These are phyloP conservation scores for Neofusicoccum sp. DNA, from an alignment of 2,329 filamentous ascomycete genomes.

Conservation along the genomic window DNA sequence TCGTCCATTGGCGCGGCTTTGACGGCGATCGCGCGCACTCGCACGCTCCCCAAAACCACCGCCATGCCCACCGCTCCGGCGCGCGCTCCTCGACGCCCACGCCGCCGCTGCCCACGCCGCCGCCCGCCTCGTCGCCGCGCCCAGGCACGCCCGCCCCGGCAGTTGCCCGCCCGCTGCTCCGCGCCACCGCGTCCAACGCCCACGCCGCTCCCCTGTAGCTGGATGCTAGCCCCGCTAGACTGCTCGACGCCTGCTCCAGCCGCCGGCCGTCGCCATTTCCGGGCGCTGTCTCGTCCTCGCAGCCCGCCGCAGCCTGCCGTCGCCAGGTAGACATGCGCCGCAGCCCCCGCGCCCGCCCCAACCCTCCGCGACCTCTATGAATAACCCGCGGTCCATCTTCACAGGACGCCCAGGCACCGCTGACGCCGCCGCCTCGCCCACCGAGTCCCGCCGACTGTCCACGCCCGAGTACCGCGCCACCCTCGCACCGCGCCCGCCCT, in stretches of 20 bases:
- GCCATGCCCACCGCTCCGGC: neutral
- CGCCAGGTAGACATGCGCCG: neutral
- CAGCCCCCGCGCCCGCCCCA: neutral
- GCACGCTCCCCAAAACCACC: neutral
- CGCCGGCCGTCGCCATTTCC: neutral
- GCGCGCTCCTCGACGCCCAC: neutral
- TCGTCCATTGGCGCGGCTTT: neutral
- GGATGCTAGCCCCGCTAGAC: neutral
- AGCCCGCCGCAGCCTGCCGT: neutral
- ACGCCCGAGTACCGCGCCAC: slow-evolving; percentile 25
- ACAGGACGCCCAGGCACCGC: slow-evolving; percentile 29
- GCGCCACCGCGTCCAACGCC: neutral
- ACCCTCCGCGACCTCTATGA: slow-evolving; percentile 23
- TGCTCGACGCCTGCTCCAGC: neutral
- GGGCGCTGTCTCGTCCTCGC: neutral
- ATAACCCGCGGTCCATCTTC: slow-evolving; percentile 35
- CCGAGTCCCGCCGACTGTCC: slow-evolving; percentile 22
- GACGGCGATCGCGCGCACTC: neutral
- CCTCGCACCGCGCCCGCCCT: slow-evolving; percentile 20
- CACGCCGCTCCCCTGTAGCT: slow-evolving; percentile 13
- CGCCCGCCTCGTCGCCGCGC: neutral
- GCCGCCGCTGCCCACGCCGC: neutral
- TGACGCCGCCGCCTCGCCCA: slow-evolving; percentile 15
- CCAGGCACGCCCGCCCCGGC: neutral
- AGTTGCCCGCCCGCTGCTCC: neutral